Percentiles rank a stretch among this genome's conserved stretches.
phyloP scores from a whole-genome alignment of 805 yeast genomes.

The Barnettozyma botsteinii region DNA sequence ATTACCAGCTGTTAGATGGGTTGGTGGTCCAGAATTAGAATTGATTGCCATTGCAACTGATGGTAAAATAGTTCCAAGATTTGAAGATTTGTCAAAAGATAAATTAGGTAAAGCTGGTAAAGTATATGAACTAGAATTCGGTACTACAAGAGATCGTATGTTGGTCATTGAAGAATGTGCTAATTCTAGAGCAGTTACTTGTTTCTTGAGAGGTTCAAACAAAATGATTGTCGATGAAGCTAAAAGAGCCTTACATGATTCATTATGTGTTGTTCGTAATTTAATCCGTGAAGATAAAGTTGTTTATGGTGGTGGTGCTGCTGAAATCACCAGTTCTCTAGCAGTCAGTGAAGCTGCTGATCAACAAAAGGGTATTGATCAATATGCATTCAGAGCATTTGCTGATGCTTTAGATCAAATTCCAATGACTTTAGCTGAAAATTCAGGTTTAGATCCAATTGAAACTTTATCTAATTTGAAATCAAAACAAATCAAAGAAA shows the following conservation, averaged over 20 bases:
- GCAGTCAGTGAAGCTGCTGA: constrained; percentile 91
- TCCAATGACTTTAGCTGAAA: constrained; percentile 94
- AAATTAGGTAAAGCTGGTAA: constrained; percentile 87
- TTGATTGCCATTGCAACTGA: constrained; percentile 95
- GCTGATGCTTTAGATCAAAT: constrained; percentile 84
- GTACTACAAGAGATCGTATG: constrained; percentile 96
- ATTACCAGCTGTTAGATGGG: constrained; percentile 97
- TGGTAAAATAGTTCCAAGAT: constrained; percentile 95
- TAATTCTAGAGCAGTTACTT: constrained; percentile 83
- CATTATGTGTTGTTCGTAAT: constrained; percentile 95
- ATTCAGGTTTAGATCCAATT: constrained; percentile 92
- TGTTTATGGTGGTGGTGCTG: constrained; percentile 99
- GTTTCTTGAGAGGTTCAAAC: constrained; percentile 91
- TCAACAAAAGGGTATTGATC: constrained; percentile 90
- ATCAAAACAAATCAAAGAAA: constrained; percentile 75
- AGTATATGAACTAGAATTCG: constrained; percentile 85
- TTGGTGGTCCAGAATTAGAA: constrained; percentile 95
- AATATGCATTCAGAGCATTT: constrained; percentile 95
- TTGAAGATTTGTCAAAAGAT: constrained; percentile 77
- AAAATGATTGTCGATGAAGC: constrained; percentile 98
- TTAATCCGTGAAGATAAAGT: constrained; percentile 86
- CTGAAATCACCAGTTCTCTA: constrained; percentile 89
- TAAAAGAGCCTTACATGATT: constrained; percentile 91
- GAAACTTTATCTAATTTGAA: constrained; percentile 82
- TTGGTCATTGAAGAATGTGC: constrained; percentile 87